Conservation (phyloP, 2,329 filamentous ascomycete genomes). For the Cercospora zeina region DNA sequence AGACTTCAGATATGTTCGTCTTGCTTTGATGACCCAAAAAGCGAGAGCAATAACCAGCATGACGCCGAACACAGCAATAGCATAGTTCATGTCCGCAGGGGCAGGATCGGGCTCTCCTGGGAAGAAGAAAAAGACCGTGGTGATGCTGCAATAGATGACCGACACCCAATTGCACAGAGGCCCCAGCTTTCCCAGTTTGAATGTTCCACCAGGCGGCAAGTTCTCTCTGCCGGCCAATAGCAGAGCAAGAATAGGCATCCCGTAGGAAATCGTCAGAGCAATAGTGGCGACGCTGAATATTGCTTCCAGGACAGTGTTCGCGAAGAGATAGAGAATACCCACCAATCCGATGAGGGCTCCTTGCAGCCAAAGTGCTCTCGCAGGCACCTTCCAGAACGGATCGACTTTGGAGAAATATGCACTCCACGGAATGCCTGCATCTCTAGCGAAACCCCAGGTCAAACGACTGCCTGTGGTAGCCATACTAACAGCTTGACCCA, state of each 20-base stretch:
- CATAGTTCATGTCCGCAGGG: conserved; percentile 58
- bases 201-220: conserved; percentile 48
- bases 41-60: conserved; percentile 54
- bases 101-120: conserved; percentile 50
- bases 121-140: conserved; percentile 59
- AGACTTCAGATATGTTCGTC: conserved; percentile 40
- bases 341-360: conserved; percentile 51
- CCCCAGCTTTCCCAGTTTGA: conserved; percentile 47
- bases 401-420: conserved; percentile 45
- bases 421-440: conserved; percentile 34
- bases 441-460: conserved; percentile 36
- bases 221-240: conserved; percentile 54
- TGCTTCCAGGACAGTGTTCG: conserved; percentile 47
- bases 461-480: conserved; percentile 43
- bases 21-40: conserved; percentile 56
- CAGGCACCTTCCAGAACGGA: conserved; percentile 54
- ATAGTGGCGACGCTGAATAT: conserved; percentile 48
- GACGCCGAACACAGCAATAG: conserved; percentile 58
- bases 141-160: conserved; percentile 54
- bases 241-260: conserved; percentile 43
- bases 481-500: conserved; percentile 56
- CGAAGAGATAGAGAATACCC: conserved; percentile 51
- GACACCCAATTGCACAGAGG: conserved; percentile 46
- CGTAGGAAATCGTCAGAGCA: conserved; percentile 47
- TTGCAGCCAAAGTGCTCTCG: conserved; percentile 55